Evolutionary conservation across 2,329 filamentous ascomycete species (phyloP), one percentile per base, ranked within the genome.

Genomic region (Diaporthe citri): DNA sequence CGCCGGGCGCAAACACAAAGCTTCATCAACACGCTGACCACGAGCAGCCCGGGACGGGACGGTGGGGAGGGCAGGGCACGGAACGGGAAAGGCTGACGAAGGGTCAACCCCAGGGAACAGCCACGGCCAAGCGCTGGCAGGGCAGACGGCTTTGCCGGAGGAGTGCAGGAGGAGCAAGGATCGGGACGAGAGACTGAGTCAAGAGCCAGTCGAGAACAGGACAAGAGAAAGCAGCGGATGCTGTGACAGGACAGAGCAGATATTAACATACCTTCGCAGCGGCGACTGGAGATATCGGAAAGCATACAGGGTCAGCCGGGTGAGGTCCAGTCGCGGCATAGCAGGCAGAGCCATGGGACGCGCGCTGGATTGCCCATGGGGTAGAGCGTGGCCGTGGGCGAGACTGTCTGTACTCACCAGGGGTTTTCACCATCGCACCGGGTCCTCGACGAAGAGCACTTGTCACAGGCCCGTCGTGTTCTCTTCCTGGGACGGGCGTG

Each of bases 351-450:
- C 20, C 41, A 43, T 20, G 39, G 13, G n/a, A 17, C 9, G 51
- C 22, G 51, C 8, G 51, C 7, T 25, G 48, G 25, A 43, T 17
- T 17, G 15, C 20, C 17, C 25, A 39, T 15, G 41, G 10, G 31
- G 4, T 8, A 12, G 34, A 13, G 34, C 10, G 12, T 31, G 8
- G 31, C 0, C 7, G 10, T 28, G 20, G 13, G 34, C 17, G 20
- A 39, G n/a, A 25, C 46, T 28, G 20, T 17, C 46, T 28, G 20
- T 17, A 76, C 84, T 82, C 76, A 87, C 85, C 83, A 86, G 56
- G 83, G 82, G 39, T 74, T 77, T 69, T 84, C 80, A 28, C 86
- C 86, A 76, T 87, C 83, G 74, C 86, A 87, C 51, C 86, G 81
- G 7, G 84, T 85, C 73, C 85, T 80, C 3, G 84, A 86, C 8